Evolutionary conservation across 2,329 filamentous ascomycete genomes (phyloP).

Genomic region (Eutypa lata): DNA sequence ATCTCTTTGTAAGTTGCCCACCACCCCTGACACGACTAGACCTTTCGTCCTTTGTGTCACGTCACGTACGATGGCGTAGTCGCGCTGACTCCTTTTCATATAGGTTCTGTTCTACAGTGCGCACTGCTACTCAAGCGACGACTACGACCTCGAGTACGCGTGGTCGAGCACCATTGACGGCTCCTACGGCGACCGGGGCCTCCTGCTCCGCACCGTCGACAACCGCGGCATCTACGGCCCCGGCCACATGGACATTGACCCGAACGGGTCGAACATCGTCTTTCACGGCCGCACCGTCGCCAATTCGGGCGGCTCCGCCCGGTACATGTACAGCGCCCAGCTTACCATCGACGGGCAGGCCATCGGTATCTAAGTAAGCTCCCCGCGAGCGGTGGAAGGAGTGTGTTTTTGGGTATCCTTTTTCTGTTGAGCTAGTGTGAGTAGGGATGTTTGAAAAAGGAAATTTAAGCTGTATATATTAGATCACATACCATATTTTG

Average conservation of each 20-base stretch:
- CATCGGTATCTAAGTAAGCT: slow-evolving; percentile 5
- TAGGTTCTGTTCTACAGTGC: slow-evolving; percentile 27
- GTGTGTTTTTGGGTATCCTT: no score
- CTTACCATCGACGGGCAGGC: slow-evolving; percentile 21
- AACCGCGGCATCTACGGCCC: slow-evolving; percentile 25
- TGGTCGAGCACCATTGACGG: slow-evolving; percentile 28
- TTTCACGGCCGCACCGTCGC: slow-evolving; percentile 25
- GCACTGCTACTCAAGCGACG: slow-evolving; percentile 29
- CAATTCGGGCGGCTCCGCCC: slow-evolving; percentile 12
- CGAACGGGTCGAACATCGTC: slow-evolving; percentile 22
- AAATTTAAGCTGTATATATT: no score
- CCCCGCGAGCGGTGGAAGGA: no score
- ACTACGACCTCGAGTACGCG: slow-evolving; percentile 31
- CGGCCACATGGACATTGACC: slow-evolving; percentile 29
- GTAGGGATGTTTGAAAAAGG: no score
- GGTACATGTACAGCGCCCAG: slow-evolving; percentile 23
- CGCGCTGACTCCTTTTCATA: no score
- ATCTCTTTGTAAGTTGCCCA: slow-evolving; percentile 16
- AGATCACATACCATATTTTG: no score
- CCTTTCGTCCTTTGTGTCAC: no score
- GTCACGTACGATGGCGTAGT: no score
- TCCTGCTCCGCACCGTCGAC: slow-evolving; percentile 25
- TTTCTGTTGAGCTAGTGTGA: no score
- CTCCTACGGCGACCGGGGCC: slow-evolving; percentile 24
- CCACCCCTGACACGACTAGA: no score